Evolutionary conservation across 2,329 filamentous ascomycete genomes (phyloP).

Genomic region (Xylaria sp.): DNA sequence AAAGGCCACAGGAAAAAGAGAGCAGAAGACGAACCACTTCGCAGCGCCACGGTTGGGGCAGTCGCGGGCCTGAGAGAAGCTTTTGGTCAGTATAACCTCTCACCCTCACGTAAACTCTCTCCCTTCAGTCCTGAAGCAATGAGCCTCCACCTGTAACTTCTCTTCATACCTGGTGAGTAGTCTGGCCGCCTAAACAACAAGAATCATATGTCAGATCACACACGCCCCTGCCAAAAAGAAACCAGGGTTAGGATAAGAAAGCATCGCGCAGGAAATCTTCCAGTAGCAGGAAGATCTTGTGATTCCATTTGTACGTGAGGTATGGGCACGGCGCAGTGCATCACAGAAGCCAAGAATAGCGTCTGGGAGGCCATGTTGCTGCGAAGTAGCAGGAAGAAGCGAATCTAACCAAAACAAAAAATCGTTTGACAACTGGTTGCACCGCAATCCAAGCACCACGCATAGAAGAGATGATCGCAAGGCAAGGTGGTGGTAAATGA

Average conservation of each 20-base stretch:
- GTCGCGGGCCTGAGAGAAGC: conserved; percentile 69
- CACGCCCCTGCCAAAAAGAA: conserved; percentile 24
- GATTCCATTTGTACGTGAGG: background rate
- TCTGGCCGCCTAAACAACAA: conserved; percentile 67
- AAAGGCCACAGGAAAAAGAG: background rate
- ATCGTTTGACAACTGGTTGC: conserved; percentile 7
- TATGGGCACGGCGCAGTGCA: background rate
- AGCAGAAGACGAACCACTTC: conserved; percentile 70
- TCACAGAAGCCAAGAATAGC: background rate
- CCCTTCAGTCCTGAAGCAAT: conserved; percentile 4
- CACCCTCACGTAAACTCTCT: conserved; percentile 17
- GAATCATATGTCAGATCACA: conserved; percentile 37
- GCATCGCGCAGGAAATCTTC: conserved; percentile 26
- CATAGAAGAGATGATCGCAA: background rate
- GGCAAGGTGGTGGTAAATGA: background rate
- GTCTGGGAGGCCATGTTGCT: conserved; percentile 11
- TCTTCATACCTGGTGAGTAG: conserved; percentile 72
- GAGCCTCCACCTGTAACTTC: conserved; percentile 25
- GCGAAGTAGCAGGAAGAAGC: conserved; percentile 9
- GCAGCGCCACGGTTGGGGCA: conserved; percentile 84
- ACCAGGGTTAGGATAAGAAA: conserved; percentile 12
- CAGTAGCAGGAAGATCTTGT: conserved; percentile 19
- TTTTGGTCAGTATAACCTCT: conserved; percentile 36
- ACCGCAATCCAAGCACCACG: background rate
- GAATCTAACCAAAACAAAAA: background rate